Conservation (phyloP, 2,329 filamentous ascomycete genomes). For the Trichoderma sp. region DNA sequence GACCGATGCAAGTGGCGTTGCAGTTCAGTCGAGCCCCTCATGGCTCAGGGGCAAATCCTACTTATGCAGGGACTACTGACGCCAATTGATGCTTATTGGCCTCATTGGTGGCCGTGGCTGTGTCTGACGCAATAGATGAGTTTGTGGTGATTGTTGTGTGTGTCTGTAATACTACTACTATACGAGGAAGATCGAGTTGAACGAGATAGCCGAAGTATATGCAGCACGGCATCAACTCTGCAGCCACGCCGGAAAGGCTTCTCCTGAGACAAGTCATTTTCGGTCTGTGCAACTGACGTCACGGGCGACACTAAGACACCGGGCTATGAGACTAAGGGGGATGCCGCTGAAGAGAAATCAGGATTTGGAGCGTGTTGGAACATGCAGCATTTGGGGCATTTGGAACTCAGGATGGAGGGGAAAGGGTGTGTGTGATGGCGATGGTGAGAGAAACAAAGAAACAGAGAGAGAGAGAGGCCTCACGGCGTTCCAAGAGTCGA, state of each 20-base stretch:
- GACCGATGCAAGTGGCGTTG: not conserved
- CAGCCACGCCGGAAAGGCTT: not conserved
- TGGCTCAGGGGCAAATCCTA: not conserved
- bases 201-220: not conserved
- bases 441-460: not conserved
- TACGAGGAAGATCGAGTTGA: not conserved
- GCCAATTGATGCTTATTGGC: not conserved
- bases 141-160: not conserved
- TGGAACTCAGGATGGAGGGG: not conserved
- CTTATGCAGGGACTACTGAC: conserved; percentile 1
- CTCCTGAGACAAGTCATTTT: not conserved
- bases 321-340: not conserved
- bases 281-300: not conserved
- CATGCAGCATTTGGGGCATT: not conserved
- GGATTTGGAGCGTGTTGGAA: not conserved
- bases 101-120: not conserved
- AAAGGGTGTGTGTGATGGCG: too few relatives aligned
- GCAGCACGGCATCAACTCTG: not conserved
- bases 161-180: not conserved
- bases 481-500: not conserved
- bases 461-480: not conserved
- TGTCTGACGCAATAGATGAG: conserved; percentile 11
- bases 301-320: not conserved
- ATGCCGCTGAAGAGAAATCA: not conserved
- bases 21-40: not conserved